These are phyloP conservation scores for Alternaria sp. DNA, from an alignment of 2,329 filamentous ascomycete genomes.

Conservation along the genomic window DNA sequence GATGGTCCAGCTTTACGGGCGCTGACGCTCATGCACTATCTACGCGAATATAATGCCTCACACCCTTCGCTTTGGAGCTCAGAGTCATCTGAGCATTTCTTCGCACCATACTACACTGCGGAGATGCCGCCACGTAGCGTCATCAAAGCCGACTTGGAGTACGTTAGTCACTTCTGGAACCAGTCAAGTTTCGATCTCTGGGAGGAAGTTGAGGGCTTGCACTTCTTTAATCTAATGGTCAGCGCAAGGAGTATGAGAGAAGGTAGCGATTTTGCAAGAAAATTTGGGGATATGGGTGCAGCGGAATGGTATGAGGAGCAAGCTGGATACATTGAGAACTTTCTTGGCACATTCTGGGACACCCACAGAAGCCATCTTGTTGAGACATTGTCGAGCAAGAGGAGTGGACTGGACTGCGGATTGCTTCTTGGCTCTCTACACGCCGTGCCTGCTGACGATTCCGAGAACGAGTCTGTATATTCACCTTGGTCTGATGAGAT, in stretches of 20 bases:
- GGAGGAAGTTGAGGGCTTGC: constrained; percentile 57
- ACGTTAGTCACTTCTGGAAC: constrained; percentile 55
- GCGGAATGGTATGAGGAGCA: constrained; percentile 52
- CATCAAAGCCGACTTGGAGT: constrained; percentile 58
- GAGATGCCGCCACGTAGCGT: constrained; percentile 50
- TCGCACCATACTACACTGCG: constrained; percentile 50
- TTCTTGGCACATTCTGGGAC: constrained; percentile 52
- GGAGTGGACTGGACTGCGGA: constrained; percentile 52
- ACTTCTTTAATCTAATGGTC: constrained; percentile 54
- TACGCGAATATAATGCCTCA: constrained; percentile 53
- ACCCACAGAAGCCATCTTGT: constrained; percentile 49
- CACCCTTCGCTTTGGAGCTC: constrained; percentile 50
- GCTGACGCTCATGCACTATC: constrained; percentile 54
- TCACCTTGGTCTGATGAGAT: constrained; percentile 52
- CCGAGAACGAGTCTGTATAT: constrained; percentile 35
- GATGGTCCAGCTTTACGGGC: constrained; percentile 57
- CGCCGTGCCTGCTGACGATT: constrained; percentile 32
- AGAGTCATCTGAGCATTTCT: constrained; percentile 39
- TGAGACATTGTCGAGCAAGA: constrained; percentile 46
- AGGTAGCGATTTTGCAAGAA: constrained; percentile 45
- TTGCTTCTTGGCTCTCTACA: constrained; percentile 53
- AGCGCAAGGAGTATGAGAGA: constrained; percentile 50
- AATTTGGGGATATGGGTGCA: constrained; percentile 50
- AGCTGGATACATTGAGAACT: constrained; percentile 44
- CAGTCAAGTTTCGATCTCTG: constrained; percentile 56